Evolutionary conservation across 1,139 yeast species (phyloP), one percentile per base, ranked within the genome.

Genomic region (Chernovozyma sophiae-reginae): DNA sequence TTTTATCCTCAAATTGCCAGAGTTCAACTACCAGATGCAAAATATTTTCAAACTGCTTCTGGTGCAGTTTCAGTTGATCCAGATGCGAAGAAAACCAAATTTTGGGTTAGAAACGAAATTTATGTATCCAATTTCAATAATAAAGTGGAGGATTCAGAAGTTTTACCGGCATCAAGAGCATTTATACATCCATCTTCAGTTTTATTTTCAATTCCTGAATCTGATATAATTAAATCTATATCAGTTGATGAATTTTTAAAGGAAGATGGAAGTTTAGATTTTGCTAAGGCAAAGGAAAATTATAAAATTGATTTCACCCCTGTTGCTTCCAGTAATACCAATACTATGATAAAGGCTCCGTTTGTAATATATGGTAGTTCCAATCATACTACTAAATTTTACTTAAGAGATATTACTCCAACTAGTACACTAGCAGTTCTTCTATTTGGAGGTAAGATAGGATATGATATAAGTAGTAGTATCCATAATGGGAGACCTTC

Each of bases 41-140:
- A 84, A 49, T 92, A 66, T 53, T 66, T 79, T 36, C 75, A 79
- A 32, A 78, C 87, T 1, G 65, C 81, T 25, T 74, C 80, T 2
- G 98, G 98, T 25, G 74, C 97, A 0, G 71, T 92, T 34, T 92
- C 86, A 39, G 72, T 79, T 25, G 96, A 89, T 47, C 86, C 90
- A 0, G 97, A 90, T 52, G 86, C 92, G 1, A 75, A 71, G 41
- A 67, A 72, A 39, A 82, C 85, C 41, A 83, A 80, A 52, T 79
- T 79, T 43, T 90, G 87, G 86, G 70, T 82, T 35, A 62, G 83
- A 50, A 81, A 79, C 50, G 83, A 77, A 38, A 66, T 65, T 34
- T 75, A 47, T 36, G 44, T 52, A 24, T 45, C 44, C 7, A 41
- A 48, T 34, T 23, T 54, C 32, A 50, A 36, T 20, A 47, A 32